These are phyloP conservation scores for Polymyxa betae DNA, from an alignment of 208 protist species.

Conservation along the genomic window DNA sequence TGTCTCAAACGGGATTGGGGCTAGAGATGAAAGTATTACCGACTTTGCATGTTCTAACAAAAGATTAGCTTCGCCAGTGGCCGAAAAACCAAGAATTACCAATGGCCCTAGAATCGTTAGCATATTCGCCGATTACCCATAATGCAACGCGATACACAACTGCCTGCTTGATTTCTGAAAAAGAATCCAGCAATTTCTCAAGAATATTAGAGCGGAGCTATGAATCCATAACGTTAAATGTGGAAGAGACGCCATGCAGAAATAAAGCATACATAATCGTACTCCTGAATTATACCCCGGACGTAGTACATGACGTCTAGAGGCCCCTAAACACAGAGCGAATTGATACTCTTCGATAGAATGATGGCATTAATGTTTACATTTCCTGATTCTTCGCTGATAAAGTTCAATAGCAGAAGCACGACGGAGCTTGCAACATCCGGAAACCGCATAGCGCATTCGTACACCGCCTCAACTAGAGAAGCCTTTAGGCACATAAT, in stretches of 20 bases:
- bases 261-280: slow-evolving; percentile 60
- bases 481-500: neutral
- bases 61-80: neutral
- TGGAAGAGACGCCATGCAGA: neutral
- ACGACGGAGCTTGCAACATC: slow-evolving; percentile 73
- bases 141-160: slow-evolving; percentile 78
- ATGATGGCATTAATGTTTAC: neutral
- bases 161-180: slow-evolving; percentile 69
- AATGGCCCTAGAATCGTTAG: slow-evolving; percentile 58
- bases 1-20: slow-evolving; percentile 23
- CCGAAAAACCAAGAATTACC: neutral
- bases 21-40: neutral
- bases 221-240: slow-evolving; percentile 62
- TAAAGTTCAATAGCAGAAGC: slow-evolving; percentile 88
- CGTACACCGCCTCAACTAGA: slow-evolving; percentile 86
- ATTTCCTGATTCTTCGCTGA: slow-evolving; percentile 76
- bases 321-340: slow-evolving; percentile 61
- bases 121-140: slow-evolving; percentile 91
- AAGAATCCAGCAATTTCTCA: slow-evolving; percentile 68
- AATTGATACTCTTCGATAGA: slow-evolving; percentile 57
- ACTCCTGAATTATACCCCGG: slow-evolving; percentile 86
- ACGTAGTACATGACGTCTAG: slow-evolving; percentile 89
- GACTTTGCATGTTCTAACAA: neutral
- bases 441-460: slow-evolving; percentile 84
- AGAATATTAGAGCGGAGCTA: slow-evolving; percentile 77